A percentile compares a stretch with the other conserved stretches of the same genome.
Evolutionary conservation across 2,329 filamentous ascomycete species (phyloP).

Genomic region (Diaporthe sp.): DNA sequence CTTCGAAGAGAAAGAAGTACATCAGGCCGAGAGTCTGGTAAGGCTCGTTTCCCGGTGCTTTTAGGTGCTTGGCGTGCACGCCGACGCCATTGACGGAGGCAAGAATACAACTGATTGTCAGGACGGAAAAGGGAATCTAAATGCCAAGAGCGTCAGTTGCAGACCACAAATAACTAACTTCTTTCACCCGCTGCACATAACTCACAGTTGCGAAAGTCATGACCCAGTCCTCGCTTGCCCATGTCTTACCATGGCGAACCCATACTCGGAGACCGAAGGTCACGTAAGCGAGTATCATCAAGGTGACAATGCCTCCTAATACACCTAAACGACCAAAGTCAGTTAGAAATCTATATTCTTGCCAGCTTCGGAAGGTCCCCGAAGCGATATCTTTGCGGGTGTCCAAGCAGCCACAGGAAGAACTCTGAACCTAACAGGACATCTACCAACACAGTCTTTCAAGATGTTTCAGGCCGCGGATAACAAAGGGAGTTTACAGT

Average conservation of each 20-base stretch:
- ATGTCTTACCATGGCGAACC: conserved; percentile 28
- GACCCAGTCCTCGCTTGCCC: conserved; percentile 31
- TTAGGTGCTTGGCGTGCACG: conserved; percentile 18
- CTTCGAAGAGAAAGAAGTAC: conserved; percentile 35
- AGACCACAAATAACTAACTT: not conserved
- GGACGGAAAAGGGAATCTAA: conserved; percentile 29
- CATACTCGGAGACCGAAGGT: conserved; percentile 28
- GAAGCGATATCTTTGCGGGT: not conserved
- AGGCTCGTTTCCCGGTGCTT: conserved; percentile 15
- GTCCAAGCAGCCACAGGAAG: not conserved
- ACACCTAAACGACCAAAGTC: not conserved
- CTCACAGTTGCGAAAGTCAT: conserved; percentile 31
- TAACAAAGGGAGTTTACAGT: not conserved
- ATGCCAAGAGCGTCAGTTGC: not conserved
- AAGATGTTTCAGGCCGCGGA: too few species aligned
- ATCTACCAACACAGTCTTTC: not conserved
- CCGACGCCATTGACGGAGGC: conserved; percentile 29
- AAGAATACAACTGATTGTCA: conserved; percentile 31
- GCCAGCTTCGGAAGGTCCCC: not conserved
- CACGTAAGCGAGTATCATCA: conserved; percentile 24
- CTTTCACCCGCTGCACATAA: not conserved
- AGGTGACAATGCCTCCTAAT: conserved; percentile 18
- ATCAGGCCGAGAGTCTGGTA: conserved; percentile 30
- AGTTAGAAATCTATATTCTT: not conserved
- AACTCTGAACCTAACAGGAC: not conserved